Conservation (phyloP, 2,329 filamentous ascomycete genomes). For the Sporothrix phasma region DNA sequence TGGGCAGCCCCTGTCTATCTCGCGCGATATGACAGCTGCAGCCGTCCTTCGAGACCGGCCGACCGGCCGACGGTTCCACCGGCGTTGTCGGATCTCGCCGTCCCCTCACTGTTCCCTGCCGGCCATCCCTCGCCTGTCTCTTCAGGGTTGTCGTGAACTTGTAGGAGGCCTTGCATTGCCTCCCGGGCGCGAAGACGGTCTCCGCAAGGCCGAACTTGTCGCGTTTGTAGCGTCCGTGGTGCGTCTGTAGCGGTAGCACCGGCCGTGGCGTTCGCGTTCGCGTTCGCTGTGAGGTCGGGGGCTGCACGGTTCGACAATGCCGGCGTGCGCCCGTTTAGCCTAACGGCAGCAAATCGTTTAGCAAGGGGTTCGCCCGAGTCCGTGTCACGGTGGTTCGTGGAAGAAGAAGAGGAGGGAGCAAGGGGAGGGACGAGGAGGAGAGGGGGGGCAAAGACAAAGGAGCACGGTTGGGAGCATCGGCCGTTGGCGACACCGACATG, state of each 20-base stretch:
- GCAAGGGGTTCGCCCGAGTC: slow-evolving; percentile 45
- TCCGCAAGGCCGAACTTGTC: background rate
- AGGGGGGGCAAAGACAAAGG: slow-evolving; percentile 16
- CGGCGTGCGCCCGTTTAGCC: slow-evolving; percentile 37
- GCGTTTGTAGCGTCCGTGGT: background rate
- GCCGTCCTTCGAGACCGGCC: too few species aligned
- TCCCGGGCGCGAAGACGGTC: background rate
- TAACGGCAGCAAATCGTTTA: slow-evolving; percentile 59
- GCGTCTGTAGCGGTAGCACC: background rate
- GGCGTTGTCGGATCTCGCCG: background rate
- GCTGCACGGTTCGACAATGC: background rate
- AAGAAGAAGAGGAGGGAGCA: slow-evolving; percentile 20
- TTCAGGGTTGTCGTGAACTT: background rate
- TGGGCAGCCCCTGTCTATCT: background rate
- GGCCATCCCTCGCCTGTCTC: background rate
- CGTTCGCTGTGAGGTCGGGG: background rate
- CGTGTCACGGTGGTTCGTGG: slow-evolving; percentile 21
- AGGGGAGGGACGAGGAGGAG: slow-evolving; percentile 23
- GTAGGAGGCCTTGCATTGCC: background rate
- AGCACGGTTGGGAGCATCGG: background rate
- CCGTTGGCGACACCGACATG: background rate
- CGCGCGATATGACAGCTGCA: background rate
- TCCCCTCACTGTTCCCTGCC: background rate
- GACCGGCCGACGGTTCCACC: too few species aligned
- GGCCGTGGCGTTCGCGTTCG: background rate